Base-by-base conservation (phyloP, 495 filamentous ascomycete species). In the Hypoxylon rickii region DNA sequence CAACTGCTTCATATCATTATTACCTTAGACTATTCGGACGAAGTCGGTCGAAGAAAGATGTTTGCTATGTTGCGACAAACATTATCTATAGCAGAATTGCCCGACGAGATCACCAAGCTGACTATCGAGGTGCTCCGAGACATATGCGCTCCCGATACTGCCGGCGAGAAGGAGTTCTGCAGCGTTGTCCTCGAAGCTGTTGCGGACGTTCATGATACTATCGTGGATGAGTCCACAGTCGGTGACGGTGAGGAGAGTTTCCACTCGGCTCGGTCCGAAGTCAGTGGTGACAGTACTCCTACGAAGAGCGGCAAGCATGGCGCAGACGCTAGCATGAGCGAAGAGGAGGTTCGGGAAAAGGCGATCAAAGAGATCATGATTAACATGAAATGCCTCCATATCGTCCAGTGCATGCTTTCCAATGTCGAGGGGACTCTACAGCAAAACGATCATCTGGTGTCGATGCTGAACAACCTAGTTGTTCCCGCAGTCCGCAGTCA, bases 311-410 rank as follows among this genome's bases (percentile, higher is more conserved):
- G 58, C 67, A 79, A 69, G 63, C 59, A 55, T 2, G 57, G 63
- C n/a, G 69, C 76, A 56, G 74, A 75, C 1, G 70, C 74, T 3
- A 79, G 80, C 17, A 77, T 83, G 43, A 83, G 81, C 40, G 87
- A 87, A 61, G 89, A 90, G 61, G 86, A 88, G 43, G 86, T 86
- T 6, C 87, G 91, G 66, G 82, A 82, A 10, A 96, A 92, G 72
- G 86, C 90, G 2, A 80, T 97, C 50, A 82, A 81, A 48, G 91
- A 96, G 69, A 92, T 97, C 67, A 84, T 96, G 77, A 87, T 97
- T 64, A 97, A 97, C 75, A 90, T 96, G 84, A 97, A 97, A 70
- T 97, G 94, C 73, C 80, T 99, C 29, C 90, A 97, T 65, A 96
- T 99, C 61, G 92, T 95, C 17, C 91, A 95, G 63, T 97, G 90